phyloP scores from a whole-genome alignment of 2,329 filamentous ascomycete species.

The Curvularia eragrostidis region DNA sequence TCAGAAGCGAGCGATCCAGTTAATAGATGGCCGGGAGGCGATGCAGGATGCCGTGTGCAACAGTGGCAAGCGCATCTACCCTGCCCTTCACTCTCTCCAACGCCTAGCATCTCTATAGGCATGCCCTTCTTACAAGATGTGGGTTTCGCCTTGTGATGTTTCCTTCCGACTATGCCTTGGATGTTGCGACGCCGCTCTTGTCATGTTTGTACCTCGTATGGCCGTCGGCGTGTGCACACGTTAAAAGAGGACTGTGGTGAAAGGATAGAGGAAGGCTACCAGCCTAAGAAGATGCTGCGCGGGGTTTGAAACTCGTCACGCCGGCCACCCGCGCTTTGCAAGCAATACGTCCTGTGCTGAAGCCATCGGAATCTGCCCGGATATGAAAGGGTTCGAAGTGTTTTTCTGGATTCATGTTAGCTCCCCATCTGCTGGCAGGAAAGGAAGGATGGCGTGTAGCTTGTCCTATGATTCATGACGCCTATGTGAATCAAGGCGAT shows the following conservation, averaged over 20 bases:
- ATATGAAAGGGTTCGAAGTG: background rate
- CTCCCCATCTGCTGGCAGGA: background rate
- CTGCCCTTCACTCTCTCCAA: background rate
- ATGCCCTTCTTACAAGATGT: background rate
- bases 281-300: no score
- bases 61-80: background rate
- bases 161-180: background rate
- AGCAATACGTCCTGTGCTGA: background rate
- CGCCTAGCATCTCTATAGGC: background rate
- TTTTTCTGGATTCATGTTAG: background rate
- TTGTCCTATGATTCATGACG: background rate
- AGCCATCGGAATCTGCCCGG: background rate
- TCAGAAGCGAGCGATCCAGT: background rate
- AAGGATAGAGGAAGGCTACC: background rate
- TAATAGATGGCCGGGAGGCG: background rate
- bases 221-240: background rate
- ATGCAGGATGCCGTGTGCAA: background rate
- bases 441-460: background rate
- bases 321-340: background rate
- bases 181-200: background rate
- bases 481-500: background rate
- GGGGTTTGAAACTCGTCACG: background rate
- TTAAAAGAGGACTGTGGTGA: background rate
- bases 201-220: background rate
- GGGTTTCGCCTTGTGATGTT: background rate